Conservation (phyloP, 2,329 filamentous ascomycete species). For the Cladosporium sp. region DNA sequence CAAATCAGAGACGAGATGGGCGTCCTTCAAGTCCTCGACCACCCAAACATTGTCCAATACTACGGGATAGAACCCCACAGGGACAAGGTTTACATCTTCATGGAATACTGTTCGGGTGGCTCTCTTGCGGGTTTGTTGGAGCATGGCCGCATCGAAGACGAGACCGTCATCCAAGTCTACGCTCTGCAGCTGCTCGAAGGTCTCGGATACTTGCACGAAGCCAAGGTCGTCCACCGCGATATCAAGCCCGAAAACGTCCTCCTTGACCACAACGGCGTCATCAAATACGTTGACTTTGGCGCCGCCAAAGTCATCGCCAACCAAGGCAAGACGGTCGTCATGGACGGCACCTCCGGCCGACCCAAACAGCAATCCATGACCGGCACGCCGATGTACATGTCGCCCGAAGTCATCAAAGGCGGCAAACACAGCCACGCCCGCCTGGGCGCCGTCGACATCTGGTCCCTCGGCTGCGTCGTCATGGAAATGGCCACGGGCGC, state of each 20-base stretch:
- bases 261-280: slow-evolving; percentile 94
- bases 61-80: slow-evolving; percentile 97
- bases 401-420: slow-evolving; percentile 94
- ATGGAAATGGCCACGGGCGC: slow-evolving; percentile 96
- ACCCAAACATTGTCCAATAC: slow-evolving; percentile 97
- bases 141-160: slow-evolving; percentile 95
- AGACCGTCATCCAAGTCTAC: slow-evolving; percentile 96
- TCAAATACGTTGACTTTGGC: slow-evolving; percentile 99
- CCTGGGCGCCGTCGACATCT: slow-evolving; percentile 86
- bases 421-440: slow-evolving; percentile 69
- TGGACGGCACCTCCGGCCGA: slow-evolving; percentile 39
- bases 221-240: slow-evolving; percentile 89
- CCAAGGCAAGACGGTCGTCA: slow-evolving; percentile 80
- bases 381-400: slow-evolving; percentile 99
- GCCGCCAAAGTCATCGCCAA: slow-evolving; percentile 95
- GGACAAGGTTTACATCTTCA: slow-evolving; percentile 99
- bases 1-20: slow-evolving; percentile 98
- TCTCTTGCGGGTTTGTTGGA: slow-evolving; percentile 86
- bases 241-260: slow-evolving; percentile 98
- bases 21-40: slow-evolving; percentile 89
- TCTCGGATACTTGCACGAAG: slow-evolving; percentile 87
- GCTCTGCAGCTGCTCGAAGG: slow-evolving; percentile 91
- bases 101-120: slow-evolving; percentile 97
- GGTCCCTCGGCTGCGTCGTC: slow-evolving; percentile 95
- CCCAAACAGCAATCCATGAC: slow-evolving; percentile 79